Base-by-base conservation (phyloP, 306 rosid genomes). In the Sphenostylis stenocarpa region DNA sequence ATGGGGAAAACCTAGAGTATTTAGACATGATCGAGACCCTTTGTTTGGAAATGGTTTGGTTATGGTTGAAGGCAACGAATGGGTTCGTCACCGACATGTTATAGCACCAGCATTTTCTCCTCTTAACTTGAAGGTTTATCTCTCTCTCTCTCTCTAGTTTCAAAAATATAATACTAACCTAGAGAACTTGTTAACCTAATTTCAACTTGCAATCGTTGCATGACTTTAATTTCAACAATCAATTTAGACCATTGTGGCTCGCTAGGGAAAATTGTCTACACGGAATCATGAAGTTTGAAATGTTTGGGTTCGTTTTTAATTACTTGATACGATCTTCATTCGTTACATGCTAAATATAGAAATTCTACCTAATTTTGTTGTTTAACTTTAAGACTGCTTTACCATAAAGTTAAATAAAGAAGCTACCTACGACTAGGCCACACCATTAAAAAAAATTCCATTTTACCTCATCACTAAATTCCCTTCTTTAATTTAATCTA, bases 1-100 rank as follows among this genome's bases (percentile, higher is more conserved):
- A 19, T 93, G 97, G 97, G 97, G 97, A 38, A 92, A 92, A 72
- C 97, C 96, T 0, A 68, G 72, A 0, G 96, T 92, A 51, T 92
- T 92, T 67, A 80, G 72, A 79, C 83, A 80, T 13, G 97, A 93
- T 12, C 85, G 97, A 77, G 78, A 77, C 0, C 87, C 97, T 14
- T 84, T 93, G 97, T 93, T 93, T 73, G 97, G 97, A 1, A 88
- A 84, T 5, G 96, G 97, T 70, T 80, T 93, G 47, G 11, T 93
- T 26, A 88, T 90, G 96, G 70, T 74, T 15, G 97, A 93, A 80
- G 97, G 97, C 2, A 86, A 86, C 4, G 84, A 89, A 14, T 93
- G 97, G 97, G 83, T 69, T 43, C 92, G 83, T 26, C 94, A 87
- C n/a, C 85, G 97, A 6, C 97, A 82, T 45, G 76, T 87, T 44